Evolutionary conservation across 2,329 filamentous ascomycete genomes (phyloP).

Genomic region (Hypoxylon sp.): DNA sequence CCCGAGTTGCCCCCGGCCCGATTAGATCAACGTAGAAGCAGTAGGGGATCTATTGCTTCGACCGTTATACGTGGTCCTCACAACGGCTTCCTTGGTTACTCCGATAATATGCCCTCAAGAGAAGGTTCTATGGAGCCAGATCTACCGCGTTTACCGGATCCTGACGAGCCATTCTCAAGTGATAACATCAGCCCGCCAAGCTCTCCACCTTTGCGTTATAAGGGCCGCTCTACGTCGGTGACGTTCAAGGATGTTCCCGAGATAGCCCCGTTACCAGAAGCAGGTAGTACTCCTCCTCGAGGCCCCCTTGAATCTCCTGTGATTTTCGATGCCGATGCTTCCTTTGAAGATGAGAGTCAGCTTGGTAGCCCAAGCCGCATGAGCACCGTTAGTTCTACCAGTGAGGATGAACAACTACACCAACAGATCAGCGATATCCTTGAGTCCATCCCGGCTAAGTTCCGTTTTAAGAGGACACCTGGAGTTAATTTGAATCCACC

Average conservation of each 20-base stretch:
- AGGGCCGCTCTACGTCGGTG: conserved; percentile 58
- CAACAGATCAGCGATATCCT: conserved; percentile 86
- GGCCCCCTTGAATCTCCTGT: conserved; percentile 63
- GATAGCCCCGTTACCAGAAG: conserved; percentile 59
- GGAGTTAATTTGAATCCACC: conserved; percentile 71
- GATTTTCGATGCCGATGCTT: conserved; percentile 64
- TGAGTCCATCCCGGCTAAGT: conserved; percentile 82
- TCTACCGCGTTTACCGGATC: conserved; percentile 55
- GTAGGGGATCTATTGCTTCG: conserved; percentile 55
- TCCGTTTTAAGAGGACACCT: conserved; percentile 76
- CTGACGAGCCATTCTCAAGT: conserved; percentile 53
- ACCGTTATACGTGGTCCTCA: conserved; percentile 58
- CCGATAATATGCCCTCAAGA: conserved; percentile 58
- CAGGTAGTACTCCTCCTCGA: conserved; percentile 59
- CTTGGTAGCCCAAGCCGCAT: conserved; percentile 56
- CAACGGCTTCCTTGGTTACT: conserved; percentile 59
- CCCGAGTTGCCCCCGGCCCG: conserved; percentile 52
- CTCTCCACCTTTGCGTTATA: conserved; percentile 63
- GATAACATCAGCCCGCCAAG: conserved; percentile 64
- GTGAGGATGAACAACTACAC: conserved; percentile 78
- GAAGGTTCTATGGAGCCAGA: conserved; percentile 64
- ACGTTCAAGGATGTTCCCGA: conserved; percentile 65
- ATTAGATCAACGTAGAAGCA: conserved; percentile 46
- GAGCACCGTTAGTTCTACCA: conserved; percentile 57
- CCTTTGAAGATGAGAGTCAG: conserved; percentile 55